Base-by-base conservation (phyloP, 768 basidiomycete species). In the Suillus brevipes region DNA sequence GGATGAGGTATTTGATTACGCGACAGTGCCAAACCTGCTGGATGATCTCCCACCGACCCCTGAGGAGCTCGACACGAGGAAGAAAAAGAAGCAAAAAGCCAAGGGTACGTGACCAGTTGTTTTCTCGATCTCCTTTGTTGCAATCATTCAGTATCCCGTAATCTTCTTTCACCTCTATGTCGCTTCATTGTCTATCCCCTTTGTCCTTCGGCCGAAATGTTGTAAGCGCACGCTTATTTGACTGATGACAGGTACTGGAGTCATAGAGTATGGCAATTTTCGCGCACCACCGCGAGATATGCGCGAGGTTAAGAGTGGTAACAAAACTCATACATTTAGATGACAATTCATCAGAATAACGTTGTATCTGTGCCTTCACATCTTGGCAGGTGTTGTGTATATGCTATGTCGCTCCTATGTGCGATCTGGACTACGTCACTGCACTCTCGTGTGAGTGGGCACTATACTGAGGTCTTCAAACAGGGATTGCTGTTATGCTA, bases 311-410 rank as follows among this genome's bases (percentile, higher is more conserved):
- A 89, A 84, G 75, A 83, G 84, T 65, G 90, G 90, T 55, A 91
- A 91, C 73, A 84, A 85, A 77, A 88, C 89, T 45, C 79, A 81
- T 78, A 89, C 89, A 23, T 91, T 90, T 80, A 87, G 82, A 78
- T 82, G 82, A 76, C 60, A 60, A 25, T 57, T 25, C 56, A 38
- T 25, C 56, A 13, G 14, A 57, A 59, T 59, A 31, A 59, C 25
- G 10, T 42, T 59, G 25, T 59, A 43, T 59, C 40, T 59, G 25
- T 16, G 62, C 20, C 25, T 61, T 18, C 42, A 42, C 58, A 38
- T 62, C 61, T 36, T 60, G n/a, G 14, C 61, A 55, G 31, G 49
- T 38, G 45, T 37, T 62, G 52, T 36, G 58, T 37, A 60, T 38
- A 50, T 62, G 37, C 28, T 61, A 34, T 40, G 50, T 59, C 34